Percentiles rank a stretch among this genome's conserved stretches.
Evolutionary conservation across 176 grass and related monocot genomes (phyloP).

Genomic region (Carex parvula): DNA sequence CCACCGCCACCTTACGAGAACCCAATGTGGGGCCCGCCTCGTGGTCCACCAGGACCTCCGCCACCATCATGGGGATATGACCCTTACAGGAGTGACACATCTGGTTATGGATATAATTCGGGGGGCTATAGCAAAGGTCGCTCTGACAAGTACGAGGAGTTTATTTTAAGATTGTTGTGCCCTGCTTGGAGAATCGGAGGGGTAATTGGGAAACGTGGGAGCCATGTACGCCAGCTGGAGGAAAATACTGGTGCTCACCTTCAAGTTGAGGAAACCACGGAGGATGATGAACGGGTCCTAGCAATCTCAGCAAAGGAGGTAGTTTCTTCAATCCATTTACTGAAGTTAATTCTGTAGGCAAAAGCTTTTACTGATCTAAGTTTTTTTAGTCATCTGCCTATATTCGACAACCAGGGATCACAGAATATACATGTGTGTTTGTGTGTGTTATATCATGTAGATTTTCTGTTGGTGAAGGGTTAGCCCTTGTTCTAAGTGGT

Average conservation of each 20-base stretch:
- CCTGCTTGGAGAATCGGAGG: slow-evolving; percentile 72
- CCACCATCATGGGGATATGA: slow-evolving; percentile 48
- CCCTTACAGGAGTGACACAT: slow-evolving; percentile 52
- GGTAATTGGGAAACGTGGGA: slow-evolving; percentile 82
- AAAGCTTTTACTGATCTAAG: not conserved
- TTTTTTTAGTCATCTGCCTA: not conserved
- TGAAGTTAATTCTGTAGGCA: not conserved
- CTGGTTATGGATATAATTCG: slow-evolving; percentile 35
- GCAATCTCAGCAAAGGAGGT: slow-evolving; percentile 90
- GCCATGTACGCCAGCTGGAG: slow-evolving; percentile 71
- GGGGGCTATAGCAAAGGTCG: slow-evolving; percentile 21
- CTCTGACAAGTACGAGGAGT: slow-evolving; percentile 59
- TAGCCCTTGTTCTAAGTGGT: too few species aligned
- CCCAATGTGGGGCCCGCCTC: slow-evolving; percentile 27
- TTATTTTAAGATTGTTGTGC: slow-evolving; percentile 70
- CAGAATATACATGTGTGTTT: slow-evolving; percentile 13
- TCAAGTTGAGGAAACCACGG: slow-evolving; percentile 63
- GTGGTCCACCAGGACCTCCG: slow-evolving; percentile 25
- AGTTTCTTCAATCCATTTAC: slow-evolving; percentile 30
- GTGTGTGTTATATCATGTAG: too few species aligned
- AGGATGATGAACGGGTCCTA: slow-evolving; percentile 72
- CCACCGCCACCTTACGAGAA: slow-evolving; percentile 42
- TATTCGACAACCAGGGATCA: not conserved
- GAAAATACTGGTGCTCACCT: slow-evolving; percentile 84
- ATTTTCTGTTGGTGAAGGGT: too few species aligned